phyloP scores from a whole-genome alignment of 768 basidiomycete species.

The Russula lepida region DNA sequence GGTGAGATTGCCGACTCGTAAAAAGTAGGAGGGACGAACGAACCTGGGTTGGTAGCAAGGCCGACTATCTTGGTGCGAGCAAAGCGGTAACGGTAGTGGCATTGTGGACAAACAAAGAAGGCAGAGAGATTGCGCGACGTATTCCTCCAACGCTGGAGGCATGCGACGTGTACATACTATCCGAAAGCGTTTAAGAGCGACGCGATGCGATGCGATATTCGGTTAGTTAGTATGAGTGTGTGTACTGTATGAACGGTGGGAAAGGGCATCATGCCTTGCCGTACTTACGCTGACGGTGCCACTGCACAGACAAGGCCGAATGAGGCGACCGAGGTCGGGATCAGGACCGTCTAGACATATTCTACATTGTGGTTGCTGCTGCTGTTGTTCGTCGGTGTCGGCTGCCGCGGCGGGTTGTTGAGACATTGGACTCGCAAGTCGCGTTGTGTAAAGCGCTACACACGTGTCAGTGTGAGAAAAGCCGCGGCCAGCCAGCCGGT shows the following conservation, averaged over 20 bases:
- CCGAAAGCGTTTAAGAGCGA: constrained; percentile 4
- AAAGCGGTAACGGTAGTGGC: constrained; percentile 69
- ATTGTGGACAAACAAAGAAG: constrained; percentile 77
- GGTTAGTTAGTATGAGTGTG: constrained; percentile 5
- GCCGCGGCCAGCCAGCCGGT: not conserved
- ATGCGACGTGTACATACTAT: constrained; percentile 74
- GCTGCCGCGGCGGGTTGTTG: not conserved
- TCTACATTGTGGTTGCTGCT: constrained; percentile 67
- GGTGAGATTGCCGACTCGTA: too few relatives aligned
- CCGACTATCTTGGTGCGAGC: constrained; percentile 62
- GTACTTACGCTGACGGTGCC: constrained; percentile 66
- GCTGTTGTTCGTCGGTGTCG: constrained; percentile 2
- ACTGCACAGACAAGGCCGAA: constrained; percentile 72
- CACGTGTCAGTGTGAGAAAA: too few relatives aligned
- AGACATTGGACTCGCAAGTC: too few relatives aligned
- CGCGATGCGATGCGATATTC: constrained; percentile 2
- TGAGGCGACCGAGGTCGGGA: constrained; percentile 58
- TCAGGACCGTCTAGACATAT: constrained; percentile 77
- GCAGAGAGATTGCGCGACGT: constrained; percentile 51
- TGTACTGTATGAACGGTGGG: not conserved
- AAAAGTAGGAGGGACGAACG: not conserved
- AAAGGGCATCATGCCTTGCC: constrained; percentile 21
- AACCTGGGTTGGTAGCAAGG: constrained; percentile 70
- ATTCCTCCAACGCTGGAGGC: constrained; percentile 68
- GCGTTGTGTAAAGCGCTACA: too few relatives aligned